Percentiles rank a stretch among this genome's conserved stretches.
These are phyloP conservation scores for Tilletia horrida DNA, from an alignment of 1,284 basidiomycete species.

Conservation along the genomic window DNA sequence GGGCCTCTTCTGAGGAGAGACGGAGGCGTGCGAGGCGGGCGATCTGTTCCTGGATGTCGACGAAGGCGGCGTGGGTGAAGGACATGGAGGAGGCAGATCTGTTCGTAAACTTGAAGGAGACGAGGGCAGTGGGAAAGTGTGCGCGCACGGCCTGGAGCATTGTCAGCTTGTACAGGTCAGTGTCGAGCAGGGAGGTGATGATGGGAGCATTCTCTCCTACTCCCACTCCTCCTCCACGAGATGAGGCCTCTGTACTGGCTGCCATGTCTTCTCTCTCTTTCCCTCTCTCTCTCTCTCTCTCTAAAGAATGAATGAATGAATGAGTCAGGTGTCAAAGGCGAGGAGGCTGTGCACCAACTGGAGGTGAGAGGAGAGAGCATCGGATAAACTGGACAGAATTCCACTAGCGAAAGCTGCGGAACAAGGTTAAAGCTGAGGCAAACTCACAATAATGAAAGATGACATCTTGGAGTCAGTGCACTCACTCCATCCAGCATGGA, in stretches of 20 bases:
- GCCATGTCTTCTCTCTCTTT: no score
- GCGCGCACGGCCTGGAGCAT: slow-evolving; percentile 91
- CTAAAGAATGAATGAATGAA: background rate
- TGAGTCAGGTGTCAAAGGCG: background rate
- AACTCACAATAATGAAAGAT: background rate
- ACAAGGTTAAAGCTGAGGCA: background rate
- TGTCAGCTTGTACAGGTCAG: slow-evolving; percentile 95
- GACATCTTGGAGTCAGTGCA: no score
- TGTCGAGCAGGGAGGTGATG: slow-evolving; percentile 73
- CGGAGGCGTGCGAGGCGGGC: slow-evolving; percentile 67
- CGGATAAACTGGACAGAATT: background rate
- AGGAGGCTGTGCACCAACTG: background rate
- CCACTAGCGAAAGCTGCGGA: background rate
- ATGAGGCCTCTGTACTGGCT: no score
- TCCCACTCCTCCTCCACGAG: no score
- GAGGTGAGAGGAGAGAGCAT: background rate
- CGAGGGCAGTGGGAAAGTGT: slow-evolving; percentile 70
- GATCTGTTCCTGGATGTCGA: slow-evolving; percentile 61
- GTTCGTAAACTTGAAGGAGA: slow-evolving; percentile 74
- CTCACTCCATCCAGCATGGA: background rate
- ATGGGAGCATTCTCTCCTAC: background rate
- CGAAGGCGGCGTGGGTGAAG: slow-evolving; percentile 70
- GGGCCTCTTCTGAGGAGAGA: slow-evolving; percentile 66
- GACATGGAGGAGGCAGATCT: slow-evolving; percentile 65
- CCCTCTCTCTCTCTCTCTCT: no score